A percentile compares a stretch with the other conserved stretches of the same genome.
These are phyloP conservation scores for Ganoderma sp. DNA, from an alignment of 1,284 basidiomycete species.

Conservation along the genomic window DNA sequence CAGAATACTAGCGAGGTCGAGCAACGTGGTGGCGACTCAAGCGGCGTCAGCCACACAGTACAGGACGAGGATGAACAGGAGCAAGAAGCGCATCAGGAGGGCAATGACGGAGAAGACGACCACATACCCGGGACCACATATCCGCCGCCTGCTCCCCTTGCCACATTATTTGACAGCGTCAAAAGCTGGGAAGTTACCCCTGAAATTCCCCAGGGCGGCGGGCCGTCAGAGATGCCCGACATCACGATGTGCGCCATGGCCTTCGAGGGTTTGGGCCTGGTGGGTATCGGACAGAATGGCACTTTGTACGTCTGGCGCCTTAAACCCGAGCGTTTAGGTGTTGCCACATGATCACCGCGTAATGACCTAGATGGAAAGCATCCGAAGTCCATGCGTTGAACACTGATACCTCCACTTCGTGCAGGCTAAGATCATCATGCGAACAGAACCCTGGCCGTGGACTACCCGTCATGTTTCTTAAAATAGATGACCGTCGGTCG, in stretches of 20 bases:
- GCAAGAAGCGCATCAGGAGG: slow-evolving; percentile 5
- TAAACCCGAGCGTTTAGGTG: slow-evolving; percentile 7
- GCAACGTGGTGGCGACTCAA: neutral
- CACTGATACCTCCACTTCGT: neutral
- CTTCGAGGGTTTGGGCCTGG: slow-evolving; percentile 32
- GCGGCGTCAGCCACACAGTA: neutral
- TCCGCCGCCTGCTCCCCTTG: slow-evolving; percentile 26
- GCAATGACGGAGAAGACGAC: slow-evolving; percentile 5
- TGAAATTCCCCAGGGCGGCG: neutral
- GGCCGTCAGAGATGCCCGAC: slow-evolving; percentile 23
- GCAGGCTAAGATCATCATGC: neutral
- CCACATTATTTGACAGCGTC: slow-evolving; percentile 30
- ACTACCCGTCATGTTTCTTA: neutral
- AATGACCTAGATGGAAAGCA: neutral
- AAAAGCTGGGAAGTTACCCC: slow-evolving; percentile 31
- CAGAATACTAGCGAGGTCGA: neutral
- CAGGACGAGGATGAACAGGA: neutral
- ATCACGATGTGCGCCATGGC: slow-evolving; percentile 36
- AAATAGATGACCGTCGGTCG: neutral
- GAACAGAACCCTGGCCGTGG: neutral
- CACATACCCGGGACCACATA: slow-evolving; percentile 12
- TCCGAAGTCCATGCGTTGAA: neutral
- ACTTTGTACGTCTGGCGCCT: slow-evolving; percentile 38
- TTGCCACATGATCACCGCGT: neutral
- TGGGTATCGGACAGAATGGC: slow-evolving; percentile 35